phyloP scores from a whole-genome alignment of 2,329 filamentous ascomycete genomes.

The Hymenoscyphus linearis region DNA sequence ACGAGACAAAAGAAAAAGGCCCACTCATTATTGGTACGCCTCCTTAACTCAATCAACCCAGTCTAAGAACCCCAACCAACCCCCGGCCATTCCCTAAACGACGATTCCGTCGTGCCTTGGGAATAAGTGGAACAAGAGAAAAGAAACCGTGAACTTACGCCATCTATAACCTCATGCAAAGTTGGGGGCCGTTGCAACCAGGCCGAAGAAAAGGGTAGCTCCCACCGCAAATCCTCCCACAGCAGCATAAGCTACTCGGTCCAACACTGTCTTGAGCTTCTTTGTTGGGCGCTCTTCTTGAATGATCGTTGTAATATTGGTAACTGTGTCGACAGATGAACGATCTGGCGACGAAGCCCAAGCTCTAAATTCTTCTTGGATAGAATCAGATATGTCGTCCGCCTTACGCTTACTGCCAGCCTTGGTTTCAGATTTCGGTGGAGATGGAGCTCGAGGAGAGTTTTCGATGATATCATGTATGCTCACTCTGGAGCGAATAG shows the following conservation, averaged over 20 bases:
- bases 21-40: slow-evolving; percentile 9
- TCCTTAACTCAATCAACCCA: slow-evolving; percentile 4
- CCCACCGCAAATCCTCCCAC: slow-evolving; percentile 34
- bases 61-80: background rate
- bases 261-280: slow-evolving; percentile 26
- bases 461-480: slow-evolving; percentile 30
- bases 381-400: slow-evolving; percentile 27
- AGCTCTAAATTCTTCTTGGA: slow-evolving; percentile 22
- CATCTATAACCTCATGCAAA: slow-evolving; percentile 19
- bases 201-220: slow-evolving; percentile 33
- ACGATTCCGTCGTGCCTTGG: background rate
- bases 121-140: too few relatives aligned
- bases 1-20: slow-evolving; percentile 1
- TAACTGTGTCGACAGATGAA: background rate
- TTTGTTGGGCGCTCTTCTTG: slow-evolving; percentile 24
- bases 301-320: background rate
- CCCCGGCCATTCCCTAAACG: background rate
- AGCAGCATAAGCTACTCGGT: slow-evolving; percentile 30
- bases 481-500: slow-evolving; percentile 24
- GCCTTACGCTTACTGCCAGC: slow-evolving; percentile 27
- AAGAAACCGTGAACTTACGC: background rate
- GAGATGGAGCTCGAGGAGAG: slow-evolving; percentile 6
- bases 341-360: slow-evolving; percentile 17
- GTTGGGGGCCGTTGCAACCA: slow-evolving; percentile 36
- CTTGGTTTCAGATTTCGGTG: slow-evolving; percentile 3